Evolutionary conservation across 148 eudicot species (phyloP), one percentile per base, ranked within the genome.

Genomic region (Arbutus unedo): DNA sequence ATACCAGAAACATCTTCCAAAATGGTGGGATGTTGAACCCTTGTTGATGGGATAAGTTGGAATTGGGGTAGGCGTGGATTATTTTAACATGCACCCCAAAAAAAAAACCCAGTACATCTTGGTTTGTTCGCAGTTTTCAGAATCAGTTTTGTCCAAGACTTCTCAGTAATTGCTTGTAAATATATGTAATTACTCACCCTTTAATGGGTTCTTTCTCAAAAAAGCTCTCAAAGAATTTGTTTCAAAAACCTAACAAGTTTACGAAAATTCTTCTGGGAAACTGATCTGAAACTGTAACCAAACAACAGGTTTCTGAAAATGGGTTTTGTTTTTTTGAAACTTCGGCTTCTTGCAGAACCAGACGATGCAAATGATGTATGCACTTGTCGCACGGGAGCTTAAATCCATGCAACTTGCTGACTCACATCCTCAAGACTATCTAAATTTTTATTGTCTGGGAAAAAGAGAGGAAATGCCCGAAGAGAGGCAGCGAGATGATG

Each of bases 381-480:
- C 77, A 21, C 75, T 90, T 79, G 86, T 96, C 83, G 97, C 99
- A 25, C 79, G 71, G 83, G 99, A 94, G 84, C 89, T 96, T 75
- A 91, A 94, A 74, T 81, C 87, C 38, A 84, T 88, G 96, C 88
- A 93, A 74, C 83, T 96, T 78, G 76, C 83, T 41, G 94, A 93
- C 71, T 74, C 85, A 45, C 88, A 88, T 90, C 99, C 93, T 60
- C 89, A 79, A 50, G 95, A 96, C 87, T 96, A 96, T 85, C 84
- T 96, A 82, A 96, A 94, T 86, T 96, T 96, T 88, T 96, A 89
- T 85, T 94, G 94, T 87, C 94, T 96, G 82, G 99, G 98, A 48
- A 94, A 96, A 38, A 90, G 98, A 68, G 99, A 96, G 86, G 89
- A 90, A 77, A 78, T 90, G 47, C 90, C 95, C 8, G 87, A 85